phyloP scores from a whole-genome alignment of 441 rosid species.

The Manihot esculenta region DNA sequence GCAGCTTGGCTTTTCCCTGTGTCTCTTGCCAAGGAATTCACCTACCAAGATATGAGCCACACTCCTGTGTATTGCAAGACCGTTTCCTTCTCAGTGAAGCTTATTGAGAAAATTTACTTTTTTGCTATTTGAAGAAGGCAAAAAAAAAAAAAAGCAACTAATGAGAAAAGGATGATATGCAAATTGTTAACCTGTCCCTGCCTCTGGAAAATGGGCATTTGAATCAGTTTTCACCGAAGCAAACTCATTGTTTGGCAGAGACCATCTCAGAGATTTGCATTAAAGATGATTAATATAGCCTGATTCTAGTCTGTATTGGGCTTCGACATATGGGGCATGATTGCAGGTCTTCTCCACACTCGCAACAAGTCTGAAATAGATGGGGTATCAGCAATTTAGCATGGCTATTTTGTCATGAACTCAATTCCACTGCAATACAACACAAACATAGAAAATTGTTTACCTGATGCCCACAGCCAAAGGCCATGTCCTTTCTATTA shows the following conservation, averaged over 20 bases:
- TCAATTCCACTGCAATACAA: neutral
- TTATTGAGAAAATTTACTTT: too few species aligned
- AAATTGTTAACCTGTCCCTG: slow-evolving; percentile 15
- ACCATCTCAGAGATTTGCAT: slow-evolving; percentile 8
- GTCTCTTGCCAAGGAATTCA: neutral
- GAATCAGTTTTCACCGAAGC: slow-evolving; percentile 23
- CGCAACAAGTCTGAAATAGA: slow-evolving; percentile 68
- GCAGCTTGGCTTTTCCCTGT: neutral
- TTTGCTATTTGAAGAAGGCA: neutral
- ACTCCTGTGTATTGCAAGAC: slow-evolving; percentile 11
- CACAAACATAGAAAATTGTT: slow-evolving; percentile 16
- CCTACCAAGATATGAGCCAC: slow-evolving; percentile 2
- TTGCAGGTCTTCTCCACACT: slow-evolving; percentile 74
- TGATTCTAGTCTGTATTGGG: slow-evolving; percentile 69
- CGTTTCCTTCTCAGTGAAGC: neutral
- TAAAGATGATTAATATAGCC: slow-evolving; percentile 49
- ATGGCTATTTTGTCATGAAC: slow-evolving; percentile 9
- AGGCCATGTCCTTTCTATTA: slow-evolving; percentile 79
- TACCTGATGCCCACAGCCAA: slow-evolving; percentile 97
- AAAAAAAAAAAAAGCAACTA: neutral
- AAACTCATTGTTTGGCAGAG: slow-evolving; percentile 1
- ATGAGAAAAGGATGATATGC: neutral
- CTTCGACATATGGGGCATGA: slow-evolving; percentile 85
- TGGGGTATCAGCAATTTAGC: slow-evolving; percentile 17
- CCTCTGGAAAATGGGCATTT: slow-evolving; percentile 10